A percentile compares a stretch with the other conserved stretches of the same genome.
Conservation (phyloP, 2,329 filamentous ascomycete species). For the Phaeosphaeriaceae sp. region DNA sequence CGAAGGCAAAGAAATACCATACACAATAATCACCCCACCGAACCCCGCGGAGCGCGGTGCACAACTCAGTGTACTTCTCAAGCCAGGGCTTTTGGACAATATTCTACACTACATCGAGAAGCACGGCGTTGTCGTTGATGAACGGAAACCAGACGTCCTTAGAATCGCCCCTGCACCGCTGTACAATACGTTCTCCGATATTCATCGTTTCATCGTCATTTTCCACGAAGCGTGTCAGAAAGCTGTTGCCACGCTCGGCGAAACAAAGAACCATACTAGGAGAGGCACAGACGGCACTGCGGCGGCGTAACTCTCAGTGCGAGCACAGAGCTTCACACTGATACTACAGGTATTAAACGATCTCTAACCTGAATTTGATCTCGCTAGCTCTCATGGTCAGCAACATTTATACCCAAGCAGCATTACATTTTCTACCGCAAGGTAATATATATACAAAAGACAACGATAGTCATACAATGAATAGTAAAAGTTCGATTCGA, state of each 20-base stretch:
- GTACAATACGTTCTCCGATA: slow-evolving; percentile 81
- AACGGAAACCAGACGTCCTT: slow-evolving; percentile 84
- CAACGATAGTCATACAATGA: neutral
- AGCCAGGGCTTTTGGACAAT: slow-evolving; percentile 71
- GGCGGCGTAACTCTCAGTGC: slow-evolving; percentile 16
- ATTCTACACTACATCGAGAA: slow-evolving; percentile 69
- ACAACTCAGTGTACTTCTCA: slow-evolving; percentile 76
- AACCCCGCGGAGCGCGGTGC: slow-evolving; percentile 73
- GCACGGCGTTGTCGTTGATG: slow-evolving; percentile 77
- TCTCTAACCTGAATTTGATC: neutral
- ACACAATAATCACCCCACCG: slow-evolving; percentile 70
- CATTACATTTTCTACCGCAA: neutral
- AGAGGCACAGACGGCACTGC: slow-evolving; percentile 17
- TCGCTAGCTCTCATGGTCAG: slow-evolving; percentile 6
- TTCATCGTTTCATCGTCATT: slow-evolving; percentile 54
- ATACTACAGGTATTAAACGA: too few relatives aligned
- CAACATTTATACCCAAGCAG: slow-evolving; percentile 20
- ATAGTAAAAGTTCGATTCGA: slow-evolving; percentile 8
- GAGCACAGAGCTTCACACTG: too few relatives aligned
- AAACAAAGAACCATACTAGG: neutral
- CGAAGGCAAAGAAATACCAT: slow-evolving; percentile 38
- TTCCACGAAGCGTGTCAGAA: slow-evolving; percentile 58
- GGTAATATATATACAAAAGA: neutral
- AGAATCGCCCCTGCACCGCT: slow-evolving; percentile 82
- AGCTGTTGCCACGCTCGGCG: slow-evolving; percentile 29